phyloP scores from a whole-genome alignment of 2,329 filamentous ascomycete species.

The Lasiodiplodia sp. region DNA sequence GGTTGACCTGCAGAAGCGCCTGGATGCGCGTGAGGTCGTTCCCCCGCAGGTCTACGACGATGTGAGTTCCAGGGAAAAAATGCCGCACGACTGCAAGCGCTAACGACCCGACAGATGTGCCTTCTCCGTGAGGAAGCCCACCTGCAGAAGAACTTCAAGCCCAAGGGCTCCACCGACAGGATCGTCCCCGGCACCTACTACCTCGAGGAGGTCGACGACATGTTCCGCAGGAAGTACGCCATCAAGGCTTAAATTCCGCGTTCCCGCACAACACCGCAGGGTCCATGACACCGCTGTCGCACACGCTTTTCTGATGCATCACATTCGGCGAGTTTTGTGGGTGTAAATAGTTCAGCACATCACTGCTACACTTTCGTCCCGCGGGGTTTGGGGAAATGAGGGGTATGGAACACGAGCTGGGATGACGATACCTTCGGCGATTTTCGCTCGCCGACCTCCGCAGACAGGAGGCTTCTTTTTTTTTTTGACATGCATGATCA shows the following conservation, averaged over 20 bases:
- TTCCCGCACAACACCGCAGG: background rate
- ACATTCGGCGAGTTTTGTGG: conserved; percentile 15
- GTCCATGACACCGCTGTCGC: conserved; percentile 10
- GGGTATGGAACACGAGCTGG: background rate
- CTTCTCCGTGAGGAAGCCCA: conserved; percentile 60
- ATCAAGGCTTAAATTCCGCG: conserved; percentile 54
- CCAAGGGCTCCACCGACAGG: conserved; percentile 52
- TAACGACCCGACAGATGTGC: conserved; percentile 54
- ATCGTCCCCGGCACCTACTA: conserved; percentile 60
- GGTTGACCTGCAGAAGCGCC: conserved; percentile 55
- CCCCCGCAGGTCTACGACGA: conserved; percentile 58
- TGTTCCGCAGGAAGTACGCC: conserved; percentile 60
- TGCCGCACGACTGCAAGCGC: conserved; percentile 24
- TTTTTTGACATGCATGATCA: conserved; percentile 10
- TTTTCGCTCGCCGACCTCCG: conserved; percentile 9
- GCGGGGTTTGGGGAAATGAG: conserved; percentile 3
- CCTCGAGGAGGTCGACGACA: conserved; percentile 57
- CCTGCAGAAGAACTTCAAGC: conserved; percentile 58
- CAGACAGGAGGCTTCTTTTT: background rate
- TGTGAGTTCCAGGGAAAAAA: conserved; percentile 35
- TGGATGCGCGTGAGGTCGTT: conserved; percentile 55
- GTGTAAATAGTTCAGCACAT: conserved; percentile 14
- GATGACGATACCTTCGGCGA: conserved; percentile 25
- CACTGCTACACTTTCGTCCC: background rate
- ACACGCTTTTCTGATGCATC: conserved; percentile 1